Conservation (phyloP, 345 rosid genomes). For the Brassica juncea region DNA sequence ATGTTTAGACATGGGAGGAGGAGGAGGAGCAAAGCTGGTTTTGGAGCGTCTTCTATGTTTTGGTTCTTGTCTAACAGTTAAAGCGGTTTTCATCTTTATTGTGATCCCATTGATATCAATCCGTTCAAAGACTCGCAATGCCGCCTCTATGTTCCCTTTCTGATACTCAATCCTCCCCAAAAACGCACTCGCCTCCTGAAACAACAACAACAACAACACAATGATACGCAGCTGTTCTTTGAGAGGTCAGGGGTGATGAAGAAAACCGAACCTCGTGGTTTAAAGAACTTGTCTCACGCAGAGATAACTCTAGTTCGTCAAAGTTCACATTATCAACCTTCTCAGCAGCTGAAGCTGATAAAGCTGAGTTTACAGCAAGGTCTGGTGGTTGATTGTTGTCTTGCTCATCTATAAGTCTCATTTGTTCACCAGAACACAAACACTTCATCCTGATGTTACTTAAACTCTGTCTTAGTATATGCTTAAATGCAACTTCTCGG, state of each 20-base stretch:
- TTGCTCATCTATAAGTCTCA: slow-evolving; percentile 45
- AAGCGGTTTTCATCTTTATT: slow-evolving; percentile 59
- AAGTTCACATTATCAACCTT: slow-evolving; percentile 60
- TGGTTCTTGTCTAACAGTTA: slow-evolving; percentile 54
- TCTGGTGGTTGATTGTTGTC: slow-evolving; percentile 46
- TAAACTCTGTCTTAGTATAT: slow-evolving; percentile 36
- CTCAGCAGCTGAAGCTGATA: slow-evolving; percentile 44
- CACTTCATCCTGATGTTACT: slow-evolving; percentile 56
- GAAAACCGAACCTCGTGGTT: slow-evolving; percentile 61
- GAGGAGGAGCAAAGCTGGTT: slow-evolving; percentile 43
- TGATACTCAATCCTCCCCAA: slow-evolving; percentile 86
- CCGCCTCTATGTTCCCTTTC: slow-evolving; percentile 77
- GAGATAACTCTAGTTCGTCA: slow-evolving; percentile 79
- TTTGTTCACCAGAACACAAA: slow-evolving; percentile 58
- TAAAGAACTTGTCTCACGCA: slow-evolving; percentile 72
- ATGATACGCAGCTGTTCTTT: neutral
- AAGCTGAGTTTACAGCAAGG: slow-evolving; percentile 38
- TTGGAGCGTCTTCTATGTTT: slow-evolving; percentile 52
- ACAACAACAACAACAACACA: slow-evolving; percentile 18
- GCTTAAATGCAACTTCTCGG: slow-evolving; percentile 37
- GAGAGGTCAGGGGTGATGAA: neutral
- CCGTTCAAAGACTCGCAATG: slow-evolving; percentile 83
- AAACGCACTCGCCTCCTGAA: slow-evolving; percentile 83
- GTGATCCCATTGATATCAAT: slow-evolving; percentile 70
- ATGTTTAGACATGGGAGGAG: slow-evolving; percentile 64